Evolutionary conservation across 2,329 filamentous ascomycete species (phyloP).

Genomic region (Venturiaceae sp.): DNA sequence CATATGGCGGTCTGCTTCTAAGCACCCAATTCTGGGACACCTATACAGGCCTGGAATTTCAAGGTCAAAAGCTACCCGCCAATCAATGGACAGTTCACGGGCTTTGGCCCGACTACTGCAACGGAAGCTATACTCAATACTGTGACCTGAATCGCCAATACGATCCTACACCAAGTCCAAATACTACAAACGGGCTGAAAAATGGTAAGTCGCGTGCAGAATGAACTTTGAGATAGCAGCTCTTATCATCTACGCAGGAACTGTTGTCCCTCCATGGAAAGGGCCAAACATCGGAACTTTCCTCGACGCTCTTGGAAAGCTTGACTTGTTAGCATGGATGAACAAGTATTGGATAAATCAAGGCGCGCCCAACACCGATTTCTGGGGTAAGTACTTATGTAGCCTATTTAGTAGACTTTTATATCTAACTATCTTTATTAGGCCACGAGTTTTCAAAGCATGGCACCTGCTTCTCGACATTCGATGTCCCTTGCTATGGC

Average conservation of each 20-base stretch:
- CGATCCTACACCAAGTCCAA: constrained; percentile 51
- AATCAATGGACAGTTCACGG: constrained; percentile 52
- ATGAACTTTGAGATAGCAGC: background rate
- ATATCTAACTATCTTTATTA: no score
- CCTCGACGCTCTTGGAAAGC: constrained; percentile 46
- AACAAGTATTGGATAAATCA: constrained; percentile 50
- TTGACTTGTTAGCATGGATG: constrained; percentile 56
- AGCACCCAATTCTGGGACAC: constrained; percentile 57
- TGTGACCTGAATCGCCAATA: constrained; percentile 57
- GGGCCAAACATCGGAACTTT: constrained; percentile 50
- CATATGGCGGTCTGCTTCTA: constrained; percentile 52
- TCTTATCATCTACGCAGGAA: constrained; percentile 16
- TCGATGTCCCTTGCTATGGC: constrained; percentile 56
- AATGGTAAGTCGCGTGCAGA: constrained; percentile 30
- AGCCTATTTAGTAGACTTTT: no score
- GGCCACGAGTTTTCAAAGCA: constrained; percentile 60
- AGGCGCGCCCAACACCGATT: constrained; percentile 43
- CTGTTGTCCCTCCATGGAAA: constrained; percentile 46
- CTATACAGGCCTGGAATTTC: constrained; percentile 49
- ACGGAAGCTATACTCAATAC: constrained; percentile 55
- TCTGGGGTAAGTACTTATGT: no score
- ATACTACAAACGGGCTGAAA: constrained; percentile 50
- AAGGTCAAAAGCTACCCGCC: constrained; percentile 48
- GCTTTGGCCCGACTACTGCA: constrained; percentile 40
- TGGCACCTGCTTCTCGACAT: constrained; percentile 57